Conservation (phyloP, 2,329 filamentous ascomycete species). For the Thelonectria discophora region DNA sequence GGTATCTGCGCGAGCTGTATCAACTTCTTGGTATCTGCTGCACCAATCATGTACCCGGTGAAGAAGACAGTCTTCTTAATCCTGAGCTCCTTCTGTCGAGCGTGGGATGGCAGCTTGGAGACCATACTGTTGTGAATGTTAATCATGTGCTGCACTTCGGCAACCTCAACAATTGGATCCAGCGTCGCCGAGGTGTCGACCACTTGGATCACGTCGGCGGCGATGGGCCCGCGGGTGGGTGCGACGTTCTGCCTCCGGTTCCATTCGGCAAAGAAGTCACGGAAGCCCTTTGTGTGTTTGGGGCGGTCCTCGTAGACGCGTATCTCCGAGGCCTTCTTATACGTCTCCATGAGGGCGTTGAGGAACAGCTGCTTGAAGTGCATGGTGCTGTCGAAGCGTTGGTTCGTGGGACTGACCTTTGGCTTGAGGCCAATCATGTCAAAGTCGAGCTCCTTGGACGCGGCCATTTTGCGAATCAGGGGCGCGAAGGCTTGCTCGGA, state of each 20-base stretch:
- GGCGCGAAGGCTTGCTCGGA: conserved; percentile 80
- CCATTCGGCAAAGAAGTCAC: conserved; percentile 82
- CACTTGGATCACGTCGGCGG: conserved; percentile 86
- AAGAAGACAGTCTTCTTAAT: conserved; percentile 92
- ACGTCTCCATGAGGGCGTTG: conserved; percentile 83
- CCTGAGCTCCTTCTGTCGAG: conserved; percentile 60
- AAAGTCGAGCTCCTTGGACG: conserved; percentile 82
- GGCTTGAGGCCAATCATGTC: conserved; percentile 92
- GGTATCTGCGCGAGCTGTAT: conserved; percentile 75
- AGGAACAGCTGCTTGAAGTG: conserved; percentile 91
- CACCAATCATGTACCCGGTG: conserved; percentile 86
- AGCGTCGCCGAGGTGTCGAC: conserved; percentile 77
- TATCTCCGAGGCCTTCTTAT: conserved; percentile 83
- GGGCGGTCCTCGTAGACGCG: conserved; percentile 75
- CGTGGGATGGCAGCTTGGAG: conserved; percentile 45
- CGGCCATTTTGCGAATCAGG: conserved; percentile 82
- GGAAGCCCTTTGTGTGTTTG: conserved; percentile 80
- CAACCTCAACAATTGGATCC: conserved; percentile 80
- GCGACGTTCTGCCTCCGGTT: conserved; percentile 66
- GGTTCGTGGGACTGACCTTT: conserved; percentile 78
- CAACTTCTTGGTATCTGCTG: conserved; percentile 76
- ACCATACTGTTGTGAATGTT: conserved; percentile 79
- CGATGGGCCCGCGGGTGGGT: conserved; percentile 70
- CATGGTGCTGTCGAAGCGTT: conserved; percentile 85
- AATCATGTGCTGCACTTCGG: conserved; percentile 88